Evolutionary conservation across 2,329 filamentous ascomycete genomes (phyloP).

Genomic region (Akanthomyces uredinophilus): DNA sequence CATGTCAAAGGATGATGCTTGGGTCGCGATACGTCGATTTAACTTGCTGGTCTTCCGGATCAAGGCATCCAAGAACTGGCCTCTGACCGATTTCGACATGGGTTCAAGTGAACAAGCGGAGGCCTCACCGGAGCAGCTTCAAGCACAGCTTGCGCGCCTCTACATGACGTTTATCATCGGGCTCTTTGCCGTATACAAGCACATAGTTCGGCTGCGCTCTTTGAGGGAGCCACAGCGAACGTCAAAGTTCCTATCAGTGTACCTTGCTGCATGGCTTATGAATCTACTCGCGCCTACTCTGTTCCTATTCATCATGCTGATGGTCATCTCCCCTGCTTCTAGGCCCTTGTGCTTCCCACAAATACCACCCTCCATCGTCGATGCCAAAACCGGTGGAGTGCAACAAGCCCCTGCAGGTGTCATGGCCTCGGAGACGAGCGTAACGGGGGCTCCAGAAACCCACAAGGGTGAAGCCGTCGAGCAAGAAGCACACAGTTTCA

Average conservation of each 20-base stretch:
- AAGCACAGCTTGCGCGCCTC: constrained; percentile 70
- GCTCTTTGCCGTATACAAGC: constrained; percentile 62
- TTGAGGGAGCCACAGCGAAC: constrained; percentile 73
- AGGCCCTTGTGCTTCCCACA: constrained; percentile 67
- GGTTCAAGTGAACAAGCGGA: constrained; percentile 66
- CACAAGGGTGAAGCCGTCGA: constrained; percentile 80
- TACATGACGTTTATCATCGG: constrained; percentile 75
- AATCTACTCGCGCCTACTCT: constrained; percentile 65
- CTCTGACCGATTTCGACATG: background rate
- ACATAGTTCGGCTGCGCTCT: constrained; percentile 69
- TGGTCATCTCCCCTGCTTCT: constrained; percentile 61
- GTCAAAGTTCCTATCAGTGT: constrained; percentile 52
- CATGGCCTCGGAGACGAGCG: constrained; percentile 68
- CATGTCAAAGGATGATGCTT: constrained; percentile 2
- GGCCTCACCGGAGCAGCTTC: constrained; percentile 78
- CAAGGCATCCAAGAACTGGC: background rate
- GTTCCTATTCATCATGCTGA: constrained; percentile 52
- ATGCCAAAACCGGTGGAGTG: constrained; percentile 63
- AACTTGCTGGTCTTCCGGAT: background rate
- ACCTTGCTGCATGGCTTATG: constrained; percentile 62
- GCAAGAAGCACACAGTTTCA: constrained; percentile 75
- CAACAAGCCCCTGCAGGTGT: constrained; percentile 74
- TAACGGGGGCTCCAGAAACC: constrained; percentile 77
- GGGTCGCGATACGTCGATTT: background rate
- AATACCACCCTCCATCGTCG: constrained; percentile 68